Evolutionary conservation across 345 rosid genomes (phyloP).

Genomic region (Acer negundo): DNA sequence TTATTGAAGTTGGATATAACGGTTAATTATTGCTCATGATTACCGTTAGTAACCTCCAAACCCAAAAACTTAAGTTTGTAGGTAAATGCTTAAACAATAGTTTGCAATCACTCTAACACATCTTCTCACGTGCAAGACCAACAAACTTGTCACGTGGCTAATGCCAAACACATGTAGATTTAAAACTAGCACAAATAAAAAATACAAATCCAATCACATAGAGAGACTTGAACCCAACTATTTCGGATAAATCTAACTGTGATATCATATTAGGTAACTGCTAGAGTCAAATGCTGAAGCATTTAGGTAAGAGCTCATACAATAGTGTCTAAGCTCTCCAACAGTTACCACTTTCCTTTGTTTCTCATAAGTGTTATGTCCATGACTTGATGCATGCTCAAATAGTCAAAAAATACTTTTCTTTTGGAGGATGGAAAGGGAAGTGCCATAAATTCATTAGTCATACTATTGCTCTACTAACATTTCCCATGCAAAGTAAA

Average conservation of each 20-base stretch:
- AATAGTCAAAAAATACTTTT: background rate
- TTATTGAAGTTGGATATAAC: conserved; percentile 6
- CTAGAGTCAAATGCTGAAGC: background rate
- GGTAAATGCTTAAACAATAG: background rate
- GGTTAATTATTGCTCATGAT: background rate
- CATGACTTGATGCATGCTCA: background rate
- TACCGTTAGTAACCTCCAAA: background rate
- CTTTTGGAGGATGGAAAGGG: background rate
- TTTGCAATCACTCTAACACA: background rate
- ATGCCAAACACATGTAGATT: background rate
- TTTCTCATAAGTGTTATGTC: background rate
- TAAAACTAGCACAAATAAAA: background rate
- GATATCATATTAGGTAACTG: background rate
- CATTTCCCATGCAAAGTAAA: background rate
- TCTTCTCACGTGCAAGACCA: background rate
- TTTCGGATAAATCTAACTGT: background rate
- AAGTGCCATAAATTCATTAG: background rate
- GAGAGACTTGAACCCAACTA: background rate
- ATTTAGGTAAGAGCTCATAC: background rate
- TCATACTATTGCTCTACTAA: background rate
- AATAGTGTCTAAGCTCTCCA: background rate
- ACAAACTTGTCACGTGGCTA: background rate
- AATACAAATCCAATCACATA: background rate
- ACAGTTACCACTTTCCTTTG: background rate
- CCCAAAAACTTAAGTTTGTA: background rate